A percentile compares a stretch with the other conserved stretches of the same genome.
Conservation (phyloP, 1,284 basidiomycete species). For the Ganoderma leucocontextum region DNA sequence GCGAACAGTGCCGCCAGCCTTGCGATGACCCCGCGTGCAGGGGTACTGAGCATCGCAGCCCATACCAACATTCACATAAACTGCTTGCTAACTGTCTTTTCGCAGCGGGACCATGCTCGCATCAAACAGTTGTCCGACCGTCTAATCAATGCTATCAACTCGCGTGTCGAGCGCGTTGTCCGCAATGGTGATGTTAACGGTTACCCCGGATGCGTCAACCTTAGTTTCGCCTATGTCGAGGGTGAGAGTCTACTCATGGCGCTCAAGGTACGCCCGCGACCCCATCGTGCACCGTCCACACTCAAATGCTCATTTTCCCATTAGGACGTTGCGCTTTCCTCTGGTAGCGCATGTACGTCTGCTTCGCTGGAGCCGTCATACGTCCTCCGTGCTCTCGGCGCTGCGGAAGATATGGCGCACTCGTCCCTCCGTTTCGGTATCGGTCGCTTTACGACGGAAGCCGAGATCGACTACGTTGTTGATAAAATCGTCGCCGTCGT, state of each 20-base stretch:
- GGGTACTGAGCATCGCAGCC: constrained; percentile 79
- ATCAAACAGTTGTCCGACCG: constrained; percentile 84
- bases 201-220: constrained; percentile 93
- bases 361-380: constrained; percentile 99
- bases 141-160: constrained; percentile 84
- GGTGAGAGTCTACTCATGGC: constrained; percentile 99
- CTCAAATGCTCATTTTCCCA: neutral
- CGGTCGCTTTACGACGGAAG: constrained; percentile 97
- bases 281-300: neutral
- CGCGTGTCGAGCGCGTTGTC: constrained; percentile 89
- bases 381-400: constrained; percentile 94
- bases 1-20: constrained; percentile 52
- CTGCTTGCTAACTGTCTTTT: constrained; percentile 21
- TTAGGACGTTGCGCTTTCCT: constrained; percentile 95
- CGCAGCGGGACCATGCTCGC: constrained; percentile 84
- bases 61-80: neutral
- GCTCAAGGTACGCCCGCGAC: constrained; percentile 80
- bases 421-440: constrained; percentile 98
- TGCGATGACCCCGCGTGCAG: constrained; percentile 79
- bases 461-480: constrained; percentile 95
- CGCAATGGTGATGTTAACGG: constrained; percentile 93
- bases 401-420: constrained; percentile 99
- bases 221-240: constrained; percentile 97
- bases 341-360: constrained; percentile 98
- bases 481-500: constrained; percentile 91